Percentiles rank a stretch among this genome's conserved stretches.
Evolutionary conservation across 306 rosid genomes (phyloP).

Genomic region (Crataegus laevigata): DNA sequence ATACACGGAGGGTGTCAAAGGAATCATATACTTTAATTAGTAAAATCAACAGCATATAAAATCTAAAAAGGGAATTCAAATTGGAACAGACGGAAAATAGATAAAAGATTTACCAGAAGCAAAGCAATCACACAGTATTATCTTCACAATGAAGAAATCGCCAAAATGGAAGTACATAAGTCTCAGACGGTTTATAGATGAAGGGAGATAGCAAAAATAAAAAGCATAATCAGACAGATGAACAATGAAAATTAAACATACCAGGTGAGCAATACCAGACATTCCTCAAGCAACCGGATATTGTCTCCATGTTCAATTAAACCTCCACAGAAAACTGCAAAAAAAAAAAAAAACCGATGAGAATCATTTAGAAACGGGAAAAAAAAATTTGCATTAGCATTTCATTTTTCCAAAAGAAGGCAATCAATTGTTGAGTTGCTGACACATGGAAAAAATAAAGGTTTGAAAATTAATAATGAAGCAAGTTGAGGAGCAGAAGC

Average conservation of each 20-base stretch:
- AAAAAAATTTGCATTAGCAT: too few species aligned
- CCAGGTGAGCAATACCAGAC: slow-evolving; percentile 49
- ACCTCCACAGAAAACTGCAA: too few species aligned
- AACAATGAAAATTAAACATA: not conserved
- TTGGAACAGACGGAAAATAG: not conserved
- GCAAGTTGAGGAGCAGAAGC: too few species aligned
- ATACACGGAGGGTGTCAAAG: not conserved
- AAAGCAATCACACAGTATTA: not conserved
- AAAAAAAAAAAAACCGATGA: too few species aligned
- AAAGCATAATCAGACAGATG: not conserved
- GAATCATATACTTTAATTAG: not conserved
- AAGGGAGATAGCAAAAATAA: not conserved
- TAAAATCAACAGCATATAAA: not conserved
- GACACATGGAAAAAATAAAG: too few species aligned
- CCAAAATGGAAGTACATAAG: not conserved
- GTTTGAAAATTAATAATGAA: too few species aligned
- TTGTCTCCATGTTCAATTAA: slow-evolving; percentile 20
- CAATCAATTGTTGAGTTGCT: too few species aligned
- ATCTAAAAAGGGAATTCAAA: not conserved
- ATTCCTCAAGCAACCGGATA: slow-evolving; percentile 72
- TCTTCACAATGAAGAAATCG: not conserved
- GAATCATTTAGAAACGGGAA: too few species aligned
- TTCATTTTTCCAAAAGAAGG: too few species aligned
- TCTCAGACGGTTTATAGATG: not conserved
- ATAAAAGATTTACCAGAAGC: not conserved